Base-by-base conservation (phyloP, 768 basidiomycete species). In the Hygrocybe coccinea region DNA sequence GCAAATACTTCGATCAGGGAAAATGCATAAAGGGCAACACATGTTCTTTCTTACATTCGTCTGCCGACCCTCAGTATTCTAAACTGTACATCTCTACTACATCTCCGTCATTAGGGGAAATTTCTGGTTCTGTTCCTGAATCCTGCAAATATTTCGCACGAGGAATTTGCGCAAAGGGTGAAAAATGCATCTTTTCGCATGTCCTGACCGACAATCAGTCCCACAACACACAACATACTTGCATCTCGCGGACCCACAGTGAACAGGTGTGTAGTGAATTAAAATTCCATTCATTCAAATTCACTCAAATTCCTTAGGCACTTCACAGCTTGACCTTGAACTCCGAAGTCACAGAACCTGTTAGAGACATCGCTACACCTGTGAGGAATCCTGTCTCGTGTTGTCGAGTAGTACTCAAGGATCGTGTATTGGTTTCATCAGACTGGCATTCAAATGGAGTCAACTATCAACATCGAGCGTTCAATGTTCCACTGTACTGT, bases 401-500 rank as follows among this genome's bases (percentile, higher is more conserved):
- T 29, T 29, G 29, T 29, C 8, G 29, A 29, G 8, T 29, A 29
- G 29, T 29, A 29, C 8, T 29, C 29, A 29, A 29, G 29, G 4
- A 8, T 3, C 8, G 29, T 29, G 29, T 29, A 48, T 12, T 33
- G 54, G 9, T 12, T 2, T 25, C 48, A 22, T 34, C 33, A 46
- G 25, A 22, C 12, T 17, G 33, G 15, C 33, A 54, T 45, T 52
- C 24, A 15, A 22, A n/a, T 15, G n/a, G 50, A 58, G 21, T 41
- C 58, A 46, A 39, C 54, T n/a, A n/a, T n/a, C n/a, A n/a, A n/a
- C n/a, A n/a, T n/a, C 57, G 64, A 66, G 43, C 64, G 58, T 14
- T 51, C 49, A 1, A 36, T 70, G 44, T 64, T 66, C 51, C 56
- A 59, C 41, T 70, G 70, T 53, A 60, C 59, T 24, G 71, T 77